phyloP scores from a whole-genome alignment of 768 basidiomycete species.

The Boletus patriciae region DNA sequence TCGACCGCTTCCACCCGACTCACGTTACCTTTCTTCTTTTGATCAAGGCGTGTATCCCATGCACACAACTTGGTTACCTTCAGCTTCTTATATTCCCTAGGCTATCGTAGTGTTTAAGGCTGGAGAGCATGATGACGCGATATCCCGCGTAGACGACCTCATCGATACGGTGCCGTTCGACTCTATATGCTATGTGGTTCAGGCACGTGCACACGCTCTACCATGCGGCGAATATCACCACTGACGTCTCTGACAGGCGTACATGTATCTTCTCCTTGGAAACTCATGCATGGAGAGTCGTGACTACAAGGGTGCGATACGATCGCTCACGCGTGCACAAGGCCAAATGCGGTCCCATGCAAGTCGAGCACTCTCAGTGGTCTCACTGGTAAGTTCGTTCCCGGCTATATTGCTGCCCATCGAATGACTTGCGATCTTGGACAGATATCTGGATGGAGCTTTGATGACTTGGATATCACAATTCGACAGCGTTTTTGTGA shows the following conservation, averaged over 20 bases:
- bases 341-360: too few species aligned
- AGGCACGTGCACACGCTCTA: not conserved
- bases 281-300: not conserved
- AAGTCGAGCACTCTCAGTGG: not conserved
- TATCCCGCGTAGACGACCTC: not conserved
- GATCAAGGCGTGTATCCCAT: not conserved
- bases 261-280: conserved; percentile 1
- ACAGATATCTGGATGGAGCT: not conserved
- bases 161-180: not conserved
- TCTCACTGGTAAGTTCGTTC: conserved; percentile 1
- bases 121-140: not conserved
- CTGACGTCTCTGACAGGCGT: not conserved
- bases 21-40: not conserved
- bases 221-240: not conserved
- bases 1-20: not conserved
- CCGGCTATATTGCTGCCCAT: not conserved
- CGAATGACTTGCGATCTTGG: not conserved
- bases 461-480: not conserved
- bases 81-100: not conserved
- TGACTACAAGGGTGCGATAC: not conserved
- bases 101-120: not conserved
- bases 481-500: not conserved
- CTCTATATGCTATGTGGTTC: not conserved
- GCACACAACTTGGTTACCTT: not conserved
- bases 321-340: not conserved